Evolutionary conservation across 805 yeast species (phyloP), one percentile per base, ranked within the genome.

Genomic region (Yamadazyma insecticola): DNA sequence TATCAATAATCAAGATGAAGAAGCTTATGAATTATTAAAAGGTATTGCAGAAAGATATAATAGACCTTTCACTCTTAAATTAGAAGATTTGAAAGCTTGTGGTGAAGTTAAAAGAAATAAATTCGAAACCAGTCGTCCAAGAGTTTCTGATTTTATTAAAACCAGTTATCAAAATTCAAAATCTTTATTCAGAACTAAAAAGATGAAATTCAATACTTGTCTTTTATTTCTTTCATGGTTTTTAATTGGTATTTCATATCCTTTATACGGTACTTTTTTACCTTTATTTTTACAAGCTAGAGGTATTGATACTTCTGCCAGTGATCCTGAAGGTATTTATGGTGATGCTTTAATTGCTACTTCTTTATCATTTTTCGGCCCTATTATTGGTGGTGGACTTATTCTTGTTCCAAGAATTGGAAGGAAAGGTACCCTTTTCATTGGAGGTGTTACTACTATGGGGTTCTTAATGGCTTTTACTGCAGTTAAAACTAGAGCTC

Each of bases 391-490:
- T 28, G 59, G 60, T n/a, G 41, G 47, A 16, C 31, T 51, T 13
- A 36, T 36, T 14, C 32, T 32, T n/a, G 26, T 47, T 10, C 56
- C 51, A 2, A 31, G 30, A 17, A 49, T 76, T 15, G 80, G 81
- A 6, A 60, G 81, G 49, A 63, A 73, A 45, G 81, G 81, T n/a
- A 67, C 78, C 0, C 60, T 77, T 68, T 55, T 57, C 3, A 55
- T 72, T 33, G 78, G 81, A 20, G 72, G 77, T 4, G 13, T 77
- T 3, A 41, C 70, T 16, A 60, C 77, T 1, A 77, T 76, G 70
- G 74, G 72, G 2, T 64, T 78, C 32, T 48, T 78, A 31, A 76
- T 77, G 50, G 79, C 77, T 25, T 77, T 75, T 46, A 78, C 84
- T 12, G 68, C 76, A 1, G 77, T 75, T 10, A 65, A 69, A 50